Evolutionary conservation across 202 grass and related monocot species (phyloP).

Genomic region (Thinopyrum obtusiflorum): DNA sequence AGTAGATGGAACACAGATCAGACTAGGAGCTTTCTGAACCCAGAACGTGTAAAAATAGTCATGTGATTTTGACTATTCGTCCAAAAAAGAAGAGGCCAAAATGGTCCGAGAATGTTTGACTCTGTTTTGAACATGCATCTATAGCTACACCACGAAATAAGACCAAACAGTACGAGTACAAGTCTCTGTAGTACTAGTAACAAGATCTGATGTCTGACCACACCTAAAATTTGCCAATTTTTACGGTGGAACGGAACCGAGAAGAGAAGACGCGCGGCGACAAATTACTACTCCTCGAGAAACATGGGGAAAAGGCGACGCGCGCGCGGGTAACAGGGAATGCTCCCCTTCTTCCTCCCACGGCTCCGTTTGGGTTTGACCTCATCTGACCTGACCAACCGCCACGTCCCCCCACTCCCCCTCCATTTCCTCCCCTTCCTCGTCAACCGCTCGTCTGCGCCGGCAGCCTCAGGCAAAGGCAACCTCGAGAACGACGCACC

Average conservation of each 20-base stretch:
- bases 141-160: background rate
- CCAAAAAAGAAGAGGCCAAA: background rate
- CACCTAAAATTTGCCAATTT: background rate
- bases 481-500: background rate
- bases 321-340: background rate
- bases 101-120: background rate
- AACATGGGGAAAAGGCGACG: conserved; percentile 12
- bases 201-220: too few species aligned
- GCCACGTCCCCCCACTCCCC: background rate
- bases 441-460: background rate
- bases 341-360: background rate
- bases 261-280: background rate
- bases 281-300: background rate
- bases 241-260: background rate
- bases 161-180: too few species aligned
- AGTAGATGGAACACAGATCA: background rate
- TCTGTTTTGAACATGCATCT: background rate
- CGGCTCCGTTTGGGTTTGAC: background rate
- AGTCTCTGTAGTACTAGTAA: too few species aligned
- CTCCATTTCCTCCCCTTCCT: background rate
- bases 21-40: background rate
- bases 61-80: background rate
- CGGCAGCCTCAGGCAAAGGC: conserved; percentile 12
- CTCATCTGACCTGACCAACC: background rate
- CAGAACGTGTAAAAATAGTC: background rate